Conservation (phyloP, 371 early-diverging fungal genomes). For the Gilbertella persicaria region DNA sequence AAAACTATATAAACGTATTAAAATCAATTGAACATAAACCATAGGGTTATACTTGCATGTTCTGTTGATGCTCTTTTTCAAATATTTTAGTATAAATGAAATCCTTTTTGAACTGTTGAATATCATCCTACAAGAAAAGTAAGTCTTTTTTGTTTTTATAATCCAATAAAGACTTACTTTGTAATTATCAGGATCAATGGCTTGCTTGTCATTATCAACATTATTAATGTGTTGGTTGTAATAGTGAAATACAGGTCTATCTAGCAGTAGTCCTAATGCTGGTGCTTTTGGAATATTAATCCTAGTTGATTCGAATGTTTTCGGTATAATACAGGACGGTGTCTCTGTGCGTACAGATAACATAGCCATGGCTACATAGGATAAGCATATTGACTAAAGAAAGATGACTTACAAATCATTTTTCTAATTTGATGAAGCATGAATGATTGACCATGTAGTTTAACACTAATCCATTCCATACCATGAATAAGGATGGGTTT, state of each 20-base stretch:
- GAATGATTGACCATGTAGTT: constrained; percentile 97
- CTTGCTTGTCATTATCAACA: constrained; percentile 16
- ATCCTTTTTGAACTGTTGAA: constrained; percentile 81
- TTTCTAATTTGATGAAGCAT: constrained; percentile 99
- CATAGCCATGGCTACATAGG: constrained; percentile 67
- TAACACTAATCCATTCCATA: constrained; percentile 91
- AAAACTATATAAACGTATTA: constrained; percentile 45
- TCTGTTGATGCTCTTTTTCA: constrained; percentile 65
- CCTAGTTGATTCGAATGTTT: constrained; percentile 58
- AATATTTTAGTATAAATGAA: constrained; percentile 79
- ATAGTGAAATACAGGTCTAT: constrained; percentile 70
- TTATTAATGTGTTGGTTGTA: constrained; percentile 58
- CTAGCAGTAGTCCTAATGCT: constrained; percentile 91
- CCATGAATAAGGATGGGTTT: constrained; percentile 81
- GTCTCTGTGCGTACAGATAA: constrained; percentile 76
- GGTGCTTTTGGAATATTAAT: constrained; percentile 99
- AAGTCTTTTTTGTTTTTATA: not conserved
- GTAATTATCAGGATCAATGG: constrained; percentile 51
- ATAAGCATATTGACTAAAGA: not conserved
- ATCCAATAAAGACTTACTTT: constrained; percentile 21
- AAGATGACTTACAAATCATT: constrained; percentile 82
- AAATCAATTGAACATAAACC: not conserved
- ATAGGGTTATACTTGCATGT: constrained; percentile 32
- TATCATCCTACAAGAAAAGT: constrained; percentile 39
- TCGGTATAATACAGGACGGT: constrained; percentile 63